Evolutionary conservation across 2,329 filamentous ascomycete species (phyloP).

Genomic region (Xylariaceae sp.): DNA sequence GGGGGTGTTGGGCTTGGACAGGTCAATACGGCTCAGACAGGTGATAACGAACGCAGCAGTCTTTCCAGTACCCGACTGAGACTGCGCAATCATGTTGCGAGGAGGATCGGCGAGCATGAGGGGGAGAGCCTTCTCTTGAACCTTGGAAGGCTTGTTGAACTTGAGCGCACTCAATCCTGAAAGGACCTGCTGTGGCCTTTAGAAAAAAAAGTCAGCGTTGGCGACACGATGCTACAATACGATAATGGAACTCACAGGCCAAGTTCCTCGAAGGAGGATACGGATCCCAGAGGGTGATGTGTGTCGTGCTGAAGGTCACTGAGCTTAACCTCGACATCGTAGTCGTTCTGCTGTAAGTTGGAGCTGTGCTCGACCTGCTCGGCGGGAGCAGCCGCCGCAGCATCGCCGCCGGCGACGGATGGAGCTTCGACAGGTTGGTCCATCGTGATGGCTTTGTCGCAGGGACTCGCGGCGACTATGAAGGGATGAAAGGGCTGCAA

Average conservation of each 20-base stretch:
- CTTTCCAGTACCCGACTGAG: slow-evolving; percentile 98
- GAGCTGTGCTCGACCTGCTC: slow-evolving; percentile 34
- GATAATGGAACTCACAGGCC: slow-evolving; percentile 59
- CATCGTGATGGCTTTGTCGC: slow-evolving; percentile 16
- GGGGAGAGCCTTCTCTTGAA: slow-evolving; percentile 90
- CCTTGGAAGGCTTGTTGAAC: slow-evolving; percentile 94
- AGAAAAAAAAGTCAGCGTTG: slow-evolving; percentile 10
- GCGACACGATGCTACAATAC: not conserved
- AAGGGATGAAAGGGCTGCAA: no score
- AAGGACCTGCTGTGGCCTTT: slow-evolving; percentile 44
- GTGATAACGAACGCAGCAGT: slow-evolving; percentile 95
- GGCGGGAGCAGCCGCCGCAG: slow-evolving; percentile 35
- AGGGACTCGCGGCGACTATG: no score
- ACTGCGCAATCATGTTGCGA: slow-evolving; percentile 92
- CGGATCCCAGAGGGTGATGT: slow-evolving; percentile 81
- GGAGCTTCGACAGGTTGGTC: slow-evolving; percentile 19
- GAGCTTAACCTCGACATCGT: slow-evolving; percentile 87
- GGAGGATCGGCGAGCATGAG: slow-evolving; percentile 84
- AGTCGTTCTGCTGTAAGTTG: slow-evolving; percentile 64
- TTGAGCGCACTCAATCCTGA: slow-evolving; percentile 74
- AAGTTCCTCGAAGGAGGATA: slow-evolving; percentile 77
- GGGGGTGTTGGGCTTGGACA: slow-evolving; percentile 60
- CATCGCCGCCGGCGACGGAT: slow-evolving; percentile 22
- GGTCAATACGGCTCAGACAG: slow-evolving; percentile 79
- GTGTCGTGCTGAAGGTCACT: slow-evolving; percentile 83